These are phyloP conservation scores for Farysia itapuensis DNA, from an alignment of 1,284 basidiomycete genomes.

Conservation along the genomic window DNA sequence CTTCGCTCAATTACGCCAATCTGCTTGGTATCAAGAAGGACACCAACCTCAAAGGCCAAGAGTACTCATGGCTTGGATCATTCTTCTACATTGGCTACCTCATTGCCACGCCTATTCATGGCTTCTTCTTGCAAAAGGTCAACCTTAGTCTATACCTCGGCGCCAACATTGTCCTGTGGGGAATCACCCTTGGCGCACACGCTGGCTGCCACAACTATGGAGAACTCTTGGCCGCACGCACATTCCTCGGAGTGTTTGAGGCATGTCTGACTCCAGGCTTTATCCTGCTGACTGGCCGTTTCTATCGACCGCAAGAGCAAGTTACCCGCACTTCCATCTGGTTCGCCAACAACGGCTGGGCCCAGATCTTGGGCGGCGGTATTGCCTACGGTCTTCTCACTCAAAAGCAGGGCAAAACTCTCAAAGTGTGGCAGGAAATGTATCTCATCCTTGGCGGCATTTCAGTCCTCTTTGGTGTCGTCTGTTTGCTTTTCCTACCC, in stretches of 20 bases:
- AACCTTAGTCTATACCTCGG: constrained; percentile 51
- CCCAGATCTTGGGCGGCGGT: constrained; percentile 48
- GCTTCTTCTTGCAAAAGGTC: constrained; percentile 30
- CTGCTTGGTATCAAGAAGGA: constrained; percentile 52
- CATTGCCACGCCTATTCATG: constrained; percentile 24
- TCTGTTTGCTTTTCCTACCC: constrained; percentile 41
- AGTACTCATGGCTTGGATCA: constrained; percentile 53
- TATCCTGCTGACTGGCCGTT: constrained; percentile 45
- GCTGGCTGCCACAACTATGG: constrained; percentile 47
- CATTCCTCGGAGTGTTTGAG: constrained; percentile 57
- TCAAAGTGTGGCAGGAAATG: constrained; percentile 51
- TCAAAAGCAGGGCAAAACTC: constrained; percentile 12
- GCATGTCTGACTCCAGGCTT: constrained; percentile 43
- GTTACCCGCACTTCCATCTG: constrained; percentile 41
- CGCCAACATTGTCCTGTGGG: constrained; percentile 61
- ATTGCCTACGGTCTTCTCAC: constrained; percentile 47
- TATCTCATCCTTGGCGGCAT: constrained; percentile 49
- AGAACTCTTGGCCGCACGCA: constrained; percentile 42
- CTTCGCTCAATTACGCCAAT: constrained; percentile 43
- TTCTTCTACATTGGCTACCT: constrained; percentile 57
- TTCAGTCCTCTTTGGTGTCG: constrained; percentile 37
- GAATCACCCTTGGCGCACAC: constrained; percentile 51
- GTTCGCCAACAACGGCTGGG: constrained; percentile 50
- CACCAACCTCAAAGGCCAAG: constrained; percentile 33
- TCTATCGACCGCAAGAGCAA: constrained; percentile 45